These are phyloP conservation scores for Zalaria sp. DNA, from an alignment of 2,329 filamentous ascomycete genomes.

Conservation along the genomic window DNA sequence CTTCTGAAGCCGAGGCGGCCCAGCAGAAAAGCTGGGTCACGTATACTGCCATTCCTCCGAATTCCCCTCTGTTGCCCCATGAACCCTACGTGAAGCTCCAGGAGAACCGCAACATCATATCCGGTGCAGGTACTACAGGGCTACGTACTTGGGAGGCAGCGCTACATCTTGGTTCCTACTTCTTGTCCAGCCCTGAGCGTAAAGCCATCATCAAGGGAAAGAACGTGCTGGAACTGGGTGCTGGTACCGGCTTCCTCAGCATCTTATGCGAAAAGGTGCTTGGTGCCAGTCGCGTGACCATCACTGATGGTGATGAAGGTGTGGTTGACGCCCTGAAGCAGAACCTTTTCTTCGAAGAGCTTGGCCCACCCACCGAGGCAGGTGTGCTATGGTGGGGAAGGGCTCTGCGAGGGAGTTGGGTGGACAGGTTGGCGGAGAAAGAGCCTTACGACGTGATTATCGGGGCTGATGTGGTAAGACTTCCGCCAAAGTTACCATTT, in stretches of 20 bases:
- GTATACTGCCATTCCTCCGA: constrained; percentile 36
- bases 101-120: constrained; percentile 55
- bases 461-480: constrained; percentile 54
- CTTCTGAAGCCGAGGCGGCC: constrained; percentile 49
- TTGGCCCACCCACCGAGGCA: constrained; percentile 34
- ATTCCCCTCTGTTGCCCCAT: constrained; percentile 6
- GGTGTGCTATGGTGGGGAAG: constrained; percentile 53
- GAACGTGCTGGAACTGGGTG: constrained; percentile 56
- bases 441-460: constrained; percentile 47
- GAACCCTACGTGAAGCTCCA: constrained; percentile 42
- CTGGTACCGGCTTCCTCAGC: constrained; percentile 63
- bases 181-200: constrained; percentile 31
- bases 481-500: background rate
- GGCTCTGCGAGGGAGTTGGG: constrained; percentile 43
- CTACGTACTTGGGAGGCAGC: constrained; percentile 72
- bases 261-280: constrained; percentile 60
- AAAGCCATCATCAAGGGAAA: constrained; percentile 34
- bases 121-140: constrained; percentile 59
- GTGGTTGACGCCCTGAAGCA: constrained; percentile 54
- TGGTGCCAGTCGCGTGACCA: constrained; percentile 42
- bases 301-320: constrained; percentile 61
- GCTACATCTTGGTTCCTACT: constrained; percentile 56
- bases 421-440: constrained; percentile 34
- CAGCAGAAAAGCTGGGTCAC: constrained; percentile 66
- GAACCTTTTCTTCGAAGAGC: constrained; percentile 54